phyloP scores from a whole-genome alignment of 768 basidiomycete genomes.

The Rhodotorula babjevae region DNA sequence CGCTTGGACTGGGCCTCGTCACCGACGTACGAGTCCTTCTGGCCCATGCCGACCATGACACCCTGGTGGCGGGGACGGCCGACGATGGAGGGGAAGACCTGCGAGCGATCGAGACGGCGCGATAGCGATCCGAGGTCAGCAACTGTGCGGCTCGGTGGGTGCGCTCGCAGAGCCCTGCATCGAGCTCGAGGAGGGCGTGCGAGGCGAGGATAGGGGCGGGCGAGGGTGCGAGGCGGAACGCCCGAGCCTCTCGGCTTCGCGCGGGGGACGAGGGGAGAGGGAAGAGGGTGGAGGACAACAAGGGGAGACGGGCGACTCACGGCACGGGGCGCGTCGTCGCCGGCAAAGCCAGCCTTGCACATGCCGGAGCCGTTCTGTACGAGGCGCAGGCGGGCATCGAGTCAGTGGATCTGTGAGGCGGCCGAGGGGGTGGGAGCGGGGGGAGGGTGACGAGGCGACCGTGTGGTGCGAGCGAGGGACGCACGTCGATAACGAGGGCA shows the following conservation, averaged over 20 bases:
- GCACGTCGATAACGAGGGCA: conserved; percentile 45
- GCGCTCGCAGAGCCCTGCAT: no score
- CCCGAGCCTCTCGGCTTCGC: no score
- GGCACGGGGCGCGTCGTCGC: conserved; percentile 83
- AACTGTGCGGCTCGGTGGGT: no score
- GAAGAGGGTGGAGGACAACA: conserved; percentile 3
- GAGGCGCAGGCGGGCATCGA: neutral
- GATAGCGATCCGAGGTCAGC: neutral
- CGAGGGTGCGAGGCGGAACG: neutral
- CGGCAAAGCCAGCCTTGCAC: conserved; percentile 93
- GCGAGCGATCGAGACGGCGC: neutral
- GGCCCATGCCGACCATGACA: conserved; percentile 95
- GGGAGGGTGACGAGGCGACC: conserved; percentile 5
- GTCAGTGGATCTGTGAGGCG: neutral
- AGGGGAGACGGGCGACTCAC: conserved; percentile 49
- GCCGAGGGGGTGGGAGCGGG: neutral
- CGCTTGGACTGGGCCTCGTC: conserved; percentile 92
- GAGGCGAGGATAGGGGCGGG: neutral
- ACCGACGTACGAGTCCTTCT: conserved; percentile 93
- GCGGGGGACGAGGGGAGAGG: neutral
- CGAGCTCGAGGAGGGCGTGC: no score
- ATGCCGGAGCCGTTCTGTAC: conserved; percentile 90
- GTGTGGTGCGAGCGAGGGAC: neutral
- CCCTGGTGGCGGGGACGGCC: conserved; percentile 90
- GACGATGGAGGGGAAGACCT: conserved; percentile 65